Base-by-base conservation (phyloP, 2,329 filamentous ascomycete genomes). In the Cercospora zeae-maydis region DNA sequence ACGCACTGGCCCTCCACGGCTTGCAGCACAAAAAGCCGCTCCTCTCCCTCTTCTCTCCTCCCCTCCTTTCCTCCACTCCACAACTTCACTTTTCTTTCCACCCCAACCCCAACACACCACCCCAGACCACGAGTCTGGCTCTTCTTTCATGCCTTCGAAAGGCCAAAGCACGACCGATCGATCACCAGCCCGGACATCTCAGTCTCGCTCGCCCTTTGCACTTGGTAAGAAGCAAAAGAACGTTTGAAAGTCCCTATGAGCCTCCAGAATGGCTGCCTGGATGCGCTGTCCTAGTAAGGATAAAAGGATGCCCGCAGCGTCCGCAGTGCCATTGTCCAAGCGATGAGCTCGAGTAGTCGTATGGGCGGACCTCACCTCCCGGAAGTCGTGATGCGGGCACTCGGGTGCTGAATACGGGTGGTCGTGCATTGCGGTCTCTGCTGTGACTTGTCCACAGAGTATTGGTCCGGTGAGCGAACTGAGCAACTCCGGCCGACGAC, bases 131-230 rank as follows among this genome's bases (percentile, higher is more conserved):
- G 42, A 27, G 21, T 24, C 39, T 45, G 19, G 3, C 6, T 13
- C 49, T 53, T 4, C 16, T 53, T 53, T 53, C 49, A 53, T 53
- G 49, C 30, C 49, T 31, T 33, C 49, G 13, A 53, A 53, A 53
- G 49, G 49, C 49, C 49, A 53, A 34, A 34, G 24, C 49, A 4
- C 49, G 49, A 53, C 49, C 49, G 49, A 53, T 11, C 49, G 49
- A 34, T 27, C 30, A 53, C 16, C 49, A 53, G 16, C 19, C 49
- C 27, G 11, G 49, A 53, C 49, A 53, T 8, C 49, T 53, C 30
- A 24, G 6, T 19, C 39, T 3, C 39, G 39, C 37, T 42, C 49
- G 33, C 49, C 49, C 49, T 53, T 31, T 53, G 49, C 49, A 53
- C 31, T 6, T 53, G 49, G 8, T 53, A 53, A 53, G 49, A 30